A percentile compares a stretch with the other conserved stretches of the same genome.
Conservation (phyloP, 371 early-diverging fungal genomes). For the Mortierella sp. region DNA sequence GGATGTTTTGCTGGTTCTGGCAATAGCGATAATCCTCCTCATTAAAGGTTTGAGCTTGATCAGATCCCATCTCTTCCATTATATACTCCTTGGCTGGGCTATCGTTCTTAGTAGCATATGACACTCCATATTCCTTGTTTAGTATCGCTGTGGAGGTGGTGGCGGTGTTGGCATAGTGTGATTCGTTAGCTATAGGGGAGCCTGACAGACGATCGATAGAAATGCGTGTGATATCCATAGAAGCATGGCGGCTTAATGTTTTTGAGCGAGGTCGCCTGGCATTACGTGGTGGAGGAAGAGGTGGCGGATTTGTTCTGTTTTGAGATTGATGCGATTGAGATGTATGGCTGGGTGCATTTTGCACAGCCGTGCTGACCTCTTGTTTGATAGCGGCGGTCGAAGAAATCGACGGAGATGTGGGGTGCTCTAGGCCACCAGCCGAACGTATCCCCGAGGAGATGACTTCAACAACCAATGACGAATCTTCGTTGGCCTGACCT, state of each 20-base stretch:
- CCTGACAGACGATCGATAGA: slow-evolving; percentile 2
- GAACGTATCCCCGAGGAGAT: slow-evolving; percentile 38
- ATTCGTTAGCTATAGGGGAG: not conserved
- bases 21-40: slow-evolving; percentile 38
- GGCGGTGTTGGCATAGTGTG: not conserved
- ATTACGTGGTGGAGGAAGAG: slow-evolving; percentile 46
- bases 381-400: not conserved
- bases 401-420: not conserved
- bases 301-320: slow-evolving; percentile 32
- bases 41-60: slow-evolving; percentile 29
- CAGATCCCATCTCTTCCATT: slow-evolving; percentile 53
- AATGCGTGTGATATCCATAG: slow-evolving; percentile 14
- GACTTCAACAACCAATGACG: slow-evolving; percentile 35
- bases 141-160: not conserved
- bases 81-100: slow-evolving; percentile 38
- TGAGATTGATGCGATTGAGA: slow-evolving; percentile 12
- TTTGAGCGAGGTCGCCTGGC: slow-evolving; percentile 50
- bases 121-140: not conserved
- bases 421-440: not conserved
- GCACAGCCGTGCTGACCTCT: not conserved
- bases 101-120: not conserved
- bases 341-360: not conserved
- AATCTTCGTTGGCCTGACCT: slow-evolving; percentile 11
- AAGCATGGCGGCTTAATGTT: slow-evolving; percentile 30
- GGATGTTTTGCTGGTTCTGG: slow-evolving; percentile 21